Conservation (phyloP, 805 yeast species). For the Sugiyamaella floridensis region DNA sequence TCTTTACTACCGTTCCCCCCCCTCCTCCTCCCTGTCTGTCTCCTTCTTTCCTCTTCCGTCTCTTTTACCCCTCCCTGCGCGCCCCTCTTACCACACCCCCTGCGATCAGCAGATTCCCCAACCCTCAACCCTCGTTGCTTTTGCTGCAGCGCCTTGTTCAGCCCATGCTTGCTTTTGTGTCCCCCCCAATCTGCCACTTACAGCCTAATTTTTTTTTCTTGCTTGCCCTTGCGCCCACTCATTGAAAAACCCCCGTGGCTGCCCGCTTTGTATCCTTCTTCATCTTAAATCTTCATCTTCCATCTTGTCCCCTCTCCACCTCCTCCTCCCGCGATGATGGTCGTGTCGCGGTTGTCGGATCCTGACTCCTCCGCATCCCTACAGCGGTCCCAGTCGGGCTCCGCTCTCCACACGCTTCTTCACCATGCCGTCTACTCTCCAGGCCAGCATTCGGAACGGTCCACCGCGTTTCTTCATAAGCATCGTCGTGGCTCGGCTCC, state of each 20-base stretch:
- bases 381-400: slow-evolving; percentile 5
- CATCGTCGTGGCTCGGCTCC: slow-evolving; percentile 13
- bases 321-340: not conserved
- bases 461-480: slow-evolving; percentile 17
- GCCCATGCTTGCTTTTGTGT: not conserved
- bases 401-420: not conserved
- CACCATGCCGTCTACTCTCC: slow-evolving; percentile 11
- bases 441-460: slow-evolving; percentile 8
- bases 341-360: not conserved
- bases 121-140: no score
- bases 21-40: no score
- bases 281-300: not conserved
- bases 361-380: slow-evolving; percentile 1
- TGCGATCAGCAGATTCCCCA: no score
- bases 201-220: not conserved
- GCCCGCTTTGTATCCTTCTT: not conserved
- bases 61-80: no score
- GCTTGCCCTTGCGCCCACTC: not conserved
- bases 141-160: no score
- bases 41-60: no score
- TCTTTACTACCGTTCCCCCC: no score
- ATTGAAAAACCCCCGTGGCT: not conserved
- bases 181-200: not conserved
- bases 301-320: not conserved
- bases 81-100: no score